phyloP scores from a whole-genome alignment of 176 grass and related monocot species.

The Hordeum vulgare region MorexV3_pseudomolecules_assembly NC_058524.1:585422752-585423251 shows the following conservation, averaged over 20 bases:
- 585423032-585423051: not conserved
- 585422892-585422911: constrained; percentile 85
- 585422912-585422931: constrained; percentile 57
- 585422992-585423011: not conserved
- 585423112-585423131: constrained; percentile 85
- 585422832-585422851: constrained; percentile 83
- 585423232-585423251: constrained; percentile 60
- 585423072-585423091: constrained; percentile 81
- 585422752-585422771: not conserved
- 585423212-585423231: constrained; percentile 58
- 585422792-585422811: constrained; percentile 48
- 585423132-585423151: constrained; percentile 43
- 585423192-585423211: constrained; percentile 62
- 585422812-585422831: constrained; percentile 97
- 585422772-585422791: constrained; percentile 45
- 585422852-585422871: constrained; percentile 83
- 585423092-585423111: constrained; percentile 69
- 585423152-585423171: constrained; percentile 47
- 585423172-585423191: constrained; percentile 67
- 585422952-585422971: not conserved
- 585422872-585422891: constrained; percentile 88
- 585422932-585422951: not conserved
- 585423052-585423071: constrained; percentile 54
- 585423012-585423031: not conserved
- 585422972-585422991: not conserved